Percentiles rank a stretch among this genome's conserved stretches.
These are phyloP conservation scores for Daldinia sp. DNA, from an alignment of 2,329 filamentous ascomycete species.

Conservation along the genomic window DNA sequence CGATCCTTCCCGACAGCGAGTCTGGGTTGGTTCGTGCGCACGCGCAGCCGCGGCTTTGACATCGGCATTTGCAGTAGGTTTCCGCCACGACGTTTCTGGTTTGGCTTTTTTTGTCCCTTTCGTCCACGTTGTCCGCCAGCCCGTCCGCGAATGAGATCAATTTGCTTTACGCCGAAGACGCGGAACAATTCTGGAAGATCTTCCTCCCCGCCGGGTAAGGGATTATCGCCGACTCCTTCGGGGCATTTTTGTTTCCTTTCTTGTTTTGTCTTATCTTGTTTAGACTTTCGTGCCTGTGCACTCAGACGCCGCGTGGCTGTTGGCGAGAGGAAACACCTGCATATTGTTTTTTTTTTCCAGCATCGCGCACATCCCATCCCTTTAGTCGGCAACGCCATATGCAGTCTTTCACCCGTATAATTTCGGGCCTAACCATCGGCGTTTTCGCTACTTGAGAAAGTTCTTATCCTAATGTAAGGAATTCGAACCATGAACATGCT, in stretches of 20 bases:
- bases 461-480: background rate
- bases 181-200: background rate
- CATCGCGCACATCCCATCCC: background rate
- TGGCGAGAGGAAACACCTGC: background rate
- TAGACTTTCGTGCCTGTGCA: background rate
- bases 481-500: background rate
- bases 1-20: slow-evolving; percentile 34
- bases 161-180: background rate
- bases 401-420: background rate
- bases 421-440: background rate
- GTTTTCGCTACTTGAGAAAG: background rate
- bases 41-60: background rate
- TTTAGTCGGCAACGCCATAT: background rate
- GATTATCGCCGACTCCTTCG: background rate
- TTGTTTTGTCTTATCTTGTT: background rate
- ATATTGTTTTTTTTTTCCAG: background rate
- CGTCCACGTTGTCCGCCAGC: background rate
- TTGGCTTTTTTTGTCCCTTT: background rate
- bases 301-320: background rate
- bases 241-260: background rate
- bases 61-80: background rate
- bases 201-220: background rate
- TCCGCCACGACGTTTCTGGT: background rate
- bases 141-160: background rate
- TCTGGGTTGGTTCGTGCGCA: slow-evolving; percentile 16